Percentiles rank a stretch among this genome's conserved stretches.
Conservation (phyloP, 2,329 filamentous ascomycete genomes). For the Trichoderma sp. region DNA sequence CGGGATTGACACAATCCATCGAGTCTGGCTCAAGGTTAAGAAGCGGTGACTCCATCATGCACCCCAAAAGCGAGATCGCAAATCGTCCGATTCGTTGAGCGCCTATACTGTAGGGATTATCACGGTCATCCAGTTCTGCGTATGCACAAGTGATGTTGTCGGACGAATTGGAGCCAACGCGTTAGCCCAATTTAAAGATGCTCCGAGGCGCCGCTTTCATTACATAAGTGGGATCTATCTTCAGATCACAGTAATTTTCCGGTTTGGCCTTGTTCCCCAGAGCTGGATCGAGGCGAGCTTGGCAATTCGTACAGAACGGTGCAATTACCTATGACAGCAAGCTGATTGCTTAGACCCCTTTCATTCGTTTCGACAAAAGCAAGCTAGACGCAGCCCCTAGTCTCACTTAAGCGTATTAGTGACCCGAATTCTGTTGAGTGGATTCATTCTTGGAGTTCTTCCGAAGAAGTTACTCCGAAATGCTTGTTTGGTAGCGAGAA, state of each 20-base stretch:
- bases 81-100: neutral
- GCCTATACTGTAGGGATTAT: neutral
- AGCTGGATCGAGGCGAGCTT: neutral
- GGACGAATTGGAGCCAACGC: neutral
- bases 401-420: no score
- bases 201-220: neutral
- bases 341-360: neutral
- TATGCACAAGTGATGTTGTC: neutral
- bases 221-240: neutral
- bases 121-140: neutral
- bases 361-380: no score
- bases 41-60: neutral
- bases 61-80: neutral
- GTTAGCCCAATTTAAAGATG: neutral
- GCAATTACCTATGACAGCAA: neutral
- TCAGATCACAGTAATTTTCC: neutral
- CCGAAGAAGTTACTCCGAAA: neutral
- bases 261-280: neutral
- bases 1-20: neutral
- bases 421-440: neutral
- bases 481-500: neutral
- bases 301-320: neutral
- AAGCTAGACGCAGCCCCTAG: no score
- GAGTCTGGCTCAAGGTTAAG: neutral
- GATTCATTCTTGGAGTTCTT: neutral